Percentiles rank a stretch among this genome's conserved stretches.
Evolutionary conservation across 176 grass and related monocot genomes (phyloP).

Genomic region (Alloteropsis semialata): DNA sequence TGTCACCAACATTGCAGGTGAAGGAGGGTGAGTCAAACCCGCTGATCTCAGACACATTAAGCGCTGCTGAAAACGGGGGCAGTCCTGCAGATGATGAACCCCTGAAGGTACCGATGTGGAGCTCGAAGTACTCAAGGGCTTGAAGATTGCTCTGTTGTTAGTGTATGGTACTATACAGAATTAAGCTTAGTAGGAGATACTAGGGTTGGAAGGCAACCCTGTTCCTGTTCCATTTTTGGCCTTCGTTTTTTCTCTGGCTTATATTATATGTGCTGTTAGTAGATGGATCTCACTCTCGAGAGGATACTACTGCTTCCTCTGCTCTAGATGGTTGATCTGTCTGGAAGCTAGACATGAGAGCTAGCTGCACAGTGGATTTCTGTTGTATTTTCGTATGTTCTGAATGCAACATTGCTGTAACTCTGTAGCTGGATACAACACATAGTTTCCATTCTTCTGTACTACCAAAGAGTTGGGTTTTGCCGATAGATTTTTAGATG

Average conservation of each 20-base stretch:
- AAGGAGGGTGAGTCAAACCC: slow-evolving; percentile 76
- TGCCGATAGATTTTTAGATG: too few species aligned
- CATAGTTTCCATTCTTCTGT: slow-evolving; percentile 27
- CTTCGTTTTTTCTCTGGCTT: slow-evolving; percentile 17
- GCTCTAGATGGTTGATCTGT: slow-evolving; percentile 25
- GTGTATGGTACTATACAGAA: slow-evolving; percentile 34
- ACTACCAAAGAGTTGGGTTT: not conserved
- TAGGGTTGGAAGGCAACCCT: slow-evolving; percentile 58
- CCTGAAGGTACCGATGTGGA: slow-evolving; percentile 77
- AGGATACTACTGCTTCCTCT: too few species aligned
- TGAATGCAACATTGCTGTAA: slow-evolving; percentile 14
- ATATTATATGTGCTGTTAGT: slow-evolving; percentile 42
- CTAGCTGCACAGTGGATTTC: slow-evolving; percentile 16
- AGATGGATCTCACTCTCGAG: slow-evolving; percentile 51
- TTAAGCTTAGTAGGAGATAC: slow-evolving; percentile 41
- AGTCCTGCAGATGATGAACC: slow-evolving; percentile 45
- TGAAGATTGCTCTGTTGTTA: slow-evolving; percentile 28
- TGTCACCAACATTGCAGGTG: slow-evolving; percentile 30
- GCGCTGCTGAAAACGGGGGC: slow-evolving; percentile 52
- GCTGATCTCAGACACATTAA: slow-evolving; percentile 65
- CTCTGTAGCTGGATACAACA: slow-evolving; percentile 27
- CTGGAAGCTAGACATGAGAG: slow-evolving; percentile 44
- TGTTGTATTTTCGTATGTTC: slow-evolving; percentile 23
- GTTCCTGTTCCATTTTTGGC: slow-evolving; percentile 47
- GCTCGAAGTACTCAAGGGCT: slow-evolving; percentile 57